phyloP scores from a whole-genome alignment of 2,329 filamentous ascomycete genomes.

The Drechslera avenae region DNA sequence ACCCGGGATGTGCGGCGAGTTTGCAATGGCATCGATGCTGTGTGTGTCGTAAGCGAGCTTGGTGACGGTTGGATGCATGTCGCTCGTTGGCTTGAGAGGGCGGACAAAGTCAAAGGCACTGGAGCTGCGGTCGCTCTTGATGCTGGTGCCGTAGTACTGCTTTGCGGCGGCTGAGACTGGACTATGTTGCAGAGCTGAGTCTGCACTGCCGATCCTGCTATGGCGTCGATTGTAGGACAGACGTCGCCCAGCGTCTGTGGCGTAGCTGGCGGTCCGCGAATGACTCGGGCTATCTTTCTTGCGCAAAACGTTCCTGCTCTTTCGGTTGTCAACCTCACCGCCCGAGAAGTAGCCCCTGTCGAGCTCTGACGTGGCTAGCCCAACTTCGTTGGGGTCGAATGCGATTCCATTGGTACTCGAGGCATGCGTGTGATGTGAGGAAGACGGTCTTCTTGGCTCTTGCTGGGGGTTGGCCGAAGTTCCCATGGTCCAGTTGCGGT shows the following conservation, averaged over 20 bases:
- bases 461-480: slow-evolving; percentile 39
- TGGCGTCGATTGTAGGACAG: slow-evolving; percentile 69
- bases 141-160: slow-evolving; percentile 67
- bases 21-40: slow-evolving; percentile 53
- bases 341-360: slow-evolving; percentile 95
- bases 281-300: slow-evolving; percentile 72
- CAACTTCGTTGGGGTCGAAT: slow-evolving; percentile 35
- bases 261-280: slow-evolving; percentile 78
- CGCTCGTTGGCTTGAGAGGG: slow-evolving; percentile 48
- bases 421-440: slow-evolving; percentile 40
- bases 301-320: slow-evolving; percentile 70
- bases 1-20: slow-evolving; percentile 47
- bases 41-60: slow-evolving; percentile 60
- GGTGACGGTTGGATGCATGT: slow-evolving; percentile 61
- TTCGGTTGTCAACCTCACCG: slow-evolving; percentile 77
- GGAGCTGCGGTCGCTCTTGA: slow-evolving; percentile 43
- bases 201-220: slow-evolving; percentile 78
- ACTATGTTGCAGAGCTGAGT: slow-evolving; percentile 68
- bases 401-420: slow-evolving; percentile 37
- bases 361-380: slow-evolving; percentile 57
- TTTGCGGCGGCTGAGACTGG: slow-evolving; percentile 65
- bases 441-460: slow-evolving; percentile 39
- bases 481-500: slow-evolving; percentile 63
- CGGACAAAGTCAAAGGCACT: slow-evolving; percentile 57
- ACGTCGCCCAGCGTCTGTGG: slow-evolving; percentile 58